A percentile compares a stretch with the other conserved stretches of the same genome.
phyloP scores from a whole-genome alignment of 257 asterid genomes.

The Fraxinus excelsior region DNA sequence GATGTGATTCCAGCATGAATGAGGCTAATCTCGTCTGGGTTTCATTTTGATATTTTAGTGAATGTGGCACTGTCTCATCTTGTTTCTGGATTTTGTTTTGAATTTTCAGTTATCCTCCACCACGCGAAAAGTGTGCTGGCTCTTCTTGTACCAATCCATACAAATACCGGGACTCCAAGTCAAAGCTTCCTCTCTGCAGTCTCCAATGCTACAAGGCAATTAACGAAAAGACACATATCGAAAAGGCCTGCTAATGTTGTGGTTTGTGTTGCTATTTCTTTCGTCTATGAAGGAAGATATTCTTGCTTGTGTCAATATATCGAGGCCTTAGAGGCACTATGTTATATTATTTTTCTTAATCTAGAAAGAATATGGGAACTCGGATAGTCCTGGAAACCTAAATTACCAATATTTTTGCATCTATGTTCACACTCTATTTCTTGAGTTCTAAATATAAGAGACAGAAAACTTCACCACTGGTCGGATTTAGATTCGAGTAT shows the following conservation, averaged over 20 bases:
- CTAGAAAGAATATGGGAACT: conserved; percentile 22
- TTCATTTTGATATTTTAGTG: not conserved
- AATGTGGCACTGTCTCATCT: not conserved
- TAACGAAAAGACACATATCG: conserved; percentile 37
- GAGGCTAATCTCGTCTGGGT: not conserved
- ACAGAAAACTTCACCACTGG: too few species aligned
- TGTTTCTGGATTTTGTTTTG: conserved; percentile 17
- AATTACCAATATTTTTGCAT: not conserved
- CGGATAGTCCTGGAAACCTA: conserved; percentile 18
- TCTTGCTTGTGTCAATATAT: conserved; percentile 5
- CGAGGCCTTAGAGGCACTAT: conserved; percentile 12
- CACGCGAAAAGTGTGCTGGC: conserved; percentile 89
- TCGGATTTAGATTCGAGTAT: too few species aligned
- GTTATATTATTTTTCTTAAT: conserved; percentile 15
- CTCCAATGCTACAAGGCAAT: conserved; percentile 92
- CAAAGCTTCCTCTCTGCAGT: conserved; percentile 94
- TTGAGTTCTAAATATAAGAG: not conserved
- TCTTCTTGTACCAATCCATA: conserved; percentile 78
- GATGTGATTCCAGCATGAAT: not conserved
- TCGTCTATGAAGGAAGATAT: conserved; percentile 20
- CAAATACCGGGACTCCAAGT: conserved; percentile 91
- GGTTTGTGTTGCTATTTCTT: not conserved
- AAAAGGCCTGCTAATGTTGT: conserved; percentile 44
- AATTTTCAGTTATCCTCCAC: conserved; percentile 84
- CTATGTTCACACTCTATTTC: not conserved